A percentile compares a stretch with the other conserved stretches of the same genome.
These are phyloP conservation scores for Acacia crassicarpa DNA, from an alignment of 306 rosid species.

Conservation along the genomic window DNA sequence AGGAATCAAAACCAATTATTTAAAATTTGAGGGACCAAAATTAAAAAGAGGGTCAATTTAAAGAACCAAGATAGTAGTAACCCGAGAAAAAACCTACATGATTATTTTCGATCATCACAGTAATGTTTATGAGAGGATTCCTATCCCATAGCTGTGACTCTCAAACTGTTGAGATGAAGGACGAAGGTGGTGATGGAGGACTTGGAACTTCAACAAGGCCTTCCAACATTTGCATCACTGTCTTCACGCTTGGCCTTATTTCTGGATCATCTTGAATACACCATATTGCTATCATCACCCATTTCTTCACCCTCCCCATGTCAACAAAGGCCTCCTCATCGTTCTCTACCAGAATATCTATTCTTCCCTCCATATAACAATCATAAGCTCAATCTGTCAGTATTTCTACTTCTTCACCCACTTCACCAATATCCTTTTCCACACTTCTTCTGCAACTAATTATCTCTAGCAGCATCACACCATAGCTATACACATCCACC, in stretches of 20 bases:
- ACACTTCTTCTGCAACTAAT: background rate
- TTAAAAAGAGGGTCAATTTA: too few relatives aligned
- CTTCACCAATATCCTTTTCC: background rate
- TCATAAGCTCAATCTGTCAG: background rate
- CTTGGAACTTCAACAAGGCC: slow-evolving; percentile 35
- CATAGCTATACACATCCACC: background rate
- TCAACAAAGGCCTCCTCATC: background rate
- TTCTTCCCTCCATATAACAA: background rate
- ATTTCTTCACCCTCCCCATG: background rate
- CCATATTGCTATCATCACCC: slow-evolving; percentile 38
- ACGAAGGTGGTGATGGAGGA: slow-evolving; percentile 41
- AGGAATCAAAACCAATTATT: too few relatives aligned
- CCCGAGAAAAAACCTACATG: too few relatives aligned
- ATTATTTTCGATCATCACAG: too few relatives aligned
- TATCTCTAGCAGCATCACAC: background rate
- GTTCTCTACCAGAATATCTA: background rate
- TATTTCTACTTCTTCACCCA: background rate
- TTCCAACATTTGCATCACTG: slow-evolving; percentile 43
- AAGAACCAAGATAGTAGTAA: too few relatives aligned
- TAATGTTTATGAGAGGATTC: background rate
- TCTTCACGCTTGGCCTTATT: slow-evolving; percentile 45
- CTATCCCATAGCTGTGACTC: background rate
- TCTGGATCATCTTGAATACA: slow-evolving; percentile 27
- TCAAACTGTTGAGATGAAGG: background rate
- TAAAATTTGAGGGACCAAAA: too few relatives aligned